Percentiles rank a stretch among this genome's conserved stretches.
phyloP scores from a whole-genome alignment of 202 grass and related monocot genomes.

The Schoenoplectus tabernaemontani region DNA sequence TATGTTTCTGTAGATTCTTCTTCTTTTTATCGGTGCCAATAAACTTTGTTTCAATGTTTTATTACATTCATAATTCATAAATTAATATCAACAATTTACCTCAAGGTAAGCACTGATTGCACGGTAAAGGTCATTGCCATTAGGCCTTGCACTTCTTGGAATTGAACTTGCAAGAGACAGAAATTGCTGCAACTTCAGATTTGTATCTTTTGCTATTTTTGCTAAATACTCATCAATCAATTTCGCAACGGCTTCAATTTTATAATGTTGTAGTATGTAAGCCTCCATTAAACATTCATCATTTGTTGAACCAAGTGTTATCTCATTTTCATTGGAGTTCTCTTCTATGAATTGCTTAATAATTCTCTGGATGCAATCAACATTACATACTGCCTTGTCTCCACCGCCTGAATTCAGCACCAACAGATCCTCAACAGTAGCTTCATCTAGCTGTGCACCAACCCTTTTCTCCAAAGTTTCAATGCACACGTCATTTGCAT shows the following conservation, averaged over 20 bases:
- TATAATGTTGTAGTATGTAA: slow-evolving; percentile 24
- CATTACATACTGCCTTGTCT: slow-evolving; percentile 62
- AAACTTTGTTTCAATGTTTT: background rate
- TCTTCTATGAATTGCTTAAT: slow-evolving; percentile 77
- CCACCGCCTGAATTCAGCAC: slow-evolving; percentile 70
- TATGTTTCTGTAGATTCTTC: background rate
- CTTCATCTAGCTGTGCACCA: slow-evolving; percentile 74
- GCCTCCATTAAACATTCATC: slow-evolving; percentile 31
- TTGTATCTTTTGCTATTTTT: slow-evolving; percentile 63
- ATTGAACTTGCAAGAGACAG: slow-evolving; percentile 57
- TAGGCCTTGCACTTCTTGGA: slow-evolving; percentile 53
- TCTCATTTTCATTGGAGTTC: slow-evolving; percentile 27
- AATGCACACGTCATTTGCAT: slow-evolving; percentile 53
- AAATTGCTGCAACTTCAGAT: slow-evolving; percentile 80
- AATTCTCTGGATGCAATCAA: slow-evolving; percentile 84
- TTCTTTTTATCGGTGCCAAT: background rate
- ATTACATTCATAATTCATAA: background rate
- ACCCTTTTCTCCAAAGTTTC: slow-evolving; percentile 76
- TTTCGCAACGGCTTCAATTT: slow-evolving; percentile 58
- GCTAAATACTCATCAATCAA: slow-evolving; percentile 74
- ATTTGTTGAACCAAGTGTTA: slow-evolving; percentile 24
- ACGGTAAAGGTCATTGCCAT: slow-evolving; percentile 74
- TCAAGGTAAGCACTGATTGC: slow-evolving; percentile 83
- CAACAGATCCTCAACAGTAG: slow-evolving; percentile 67
- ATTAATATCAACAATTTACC: slow-evolving; percentile 26